Evolutionary conservation across 2,329 filamentous ascomycete species (phyloP).

Genomic region (Phialophora chinensis): DNA sequence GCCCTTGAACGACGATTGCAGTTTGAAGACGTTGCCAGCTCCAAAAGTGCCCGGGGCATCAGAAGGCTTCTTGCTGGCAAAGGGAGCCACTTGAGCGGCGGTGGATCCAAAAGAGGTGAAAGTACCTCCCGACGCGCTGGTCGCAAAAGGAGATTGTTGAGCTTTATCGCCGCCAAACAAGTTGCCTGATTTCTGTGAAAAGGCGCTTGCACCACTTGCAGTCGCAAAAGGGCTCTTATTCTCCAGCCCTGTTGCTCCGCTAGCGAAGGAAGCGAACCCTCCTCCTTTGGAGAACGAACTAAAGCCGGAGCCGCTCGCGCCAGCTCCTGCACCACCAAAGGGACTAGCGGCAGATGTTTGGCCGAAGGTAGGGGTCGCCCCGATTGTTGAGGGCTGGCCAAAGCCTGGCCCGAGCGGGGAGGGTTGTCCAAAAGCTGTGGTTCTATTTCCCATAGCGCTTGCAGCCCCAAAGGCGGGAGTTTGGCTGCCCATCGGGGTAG

Average conservation of each 20-base stretch:
- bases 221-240: conserved; percentile 42
- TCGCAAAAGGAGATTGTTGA: conserved; percentile 42
- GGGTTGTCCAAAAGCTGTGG: conserved; percentile 45
- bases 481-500: conserved; percentile 40
- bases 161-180: conserved; percentile 26
- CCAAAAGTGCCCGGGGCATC: conserved; percentile 16
- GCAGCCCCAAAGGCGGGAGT: conserved; percentile 46
- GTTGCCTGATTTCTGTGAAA: conserved; percentile 40
- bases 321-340: conserved; percentile 31
- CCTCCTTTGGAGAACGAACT: conserved; percentile 40
- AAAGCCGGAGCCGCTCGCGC: conserved; percentile 38
- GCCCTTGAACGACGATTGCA: conserved; percentile 54
- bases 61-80: conserved; percentile 43
- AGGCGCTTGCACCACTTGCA: conserved; percentile 37
- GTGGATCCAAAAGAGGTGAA: conserved; percentile 22
- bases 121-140: conserved; percentile 38
- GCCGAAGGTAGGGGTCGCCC: conserved; percentile 33
- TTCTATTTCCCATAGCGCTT: conserved; percentile 43
- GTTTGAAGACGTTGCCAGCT: conserved; percentile 46
- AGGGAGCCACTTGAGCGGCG: conserved; percentile 20
- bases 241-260: conserved; percentile 28
- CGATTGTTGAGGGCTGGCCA: conserved; percentile 24
- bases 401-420: conserved; percentile 24
- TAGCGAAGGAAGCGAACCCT: conserved; percentile 38
- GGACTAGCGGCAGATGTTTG: conserved; percentile 32